Conservation (phyloP, 1,284 basidiomycete species). For the Peniophora sp. region DNA sequence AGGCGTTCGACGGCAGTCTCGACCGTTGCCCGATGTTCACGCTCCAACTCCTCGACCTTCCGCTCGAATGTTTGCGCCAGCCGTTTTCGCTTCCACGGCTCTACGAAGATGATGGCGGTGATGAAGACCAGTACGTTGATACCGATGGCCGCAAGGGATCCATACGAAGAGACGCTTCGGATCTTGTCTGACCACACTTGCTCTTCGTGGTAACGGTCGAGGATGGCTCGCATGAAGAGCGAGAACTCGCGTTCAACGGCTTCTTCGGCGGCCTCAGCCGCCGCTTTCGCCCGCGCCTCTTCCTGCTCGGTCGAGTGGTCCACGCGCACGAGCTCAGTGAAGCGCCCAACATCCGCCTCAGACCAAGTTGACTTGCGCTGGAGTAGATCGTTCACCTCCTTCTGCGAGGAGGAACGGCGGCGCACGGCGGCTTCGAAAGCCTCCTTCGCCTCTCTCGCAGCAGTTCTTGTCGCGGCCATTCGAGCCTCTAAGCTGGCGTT, state of each 20-base stretch:
- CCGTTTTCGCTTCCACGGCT: slow-evolving; percentile 86
- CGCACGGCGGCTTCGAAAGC: slow-evolving; percentile 70
- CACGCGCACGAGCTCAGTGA: slow-evolving; percentile 79
- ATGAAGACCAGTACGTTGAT: slow-evolving; percentile 87
- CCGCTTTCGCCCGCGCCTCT: slow-evolving; percentile 61
- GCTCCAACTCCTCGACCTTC: slow-evolving; percentile 66
- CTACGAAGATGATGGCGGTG: slow-evolving; percentile 79
- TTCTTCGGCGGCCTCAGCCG: slow-evolving; percentile 61
- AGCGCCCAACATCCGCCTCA: slow-evolving; percentile 75
- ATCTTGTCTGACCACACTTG: slow-evolving; percentile 98
- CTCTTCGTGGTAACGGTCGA: slow-evolving; percentile 90
- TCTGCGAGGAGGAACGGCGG: slow-evolving; percentile 73
- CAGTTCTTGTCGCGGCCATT: slow-evolving; percentile 52
- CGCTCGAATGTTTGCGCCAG: slow-evolving; percentile 83
- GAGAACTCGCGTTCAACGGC: slow-evolving; percentile 81
- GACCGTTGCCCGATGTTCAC: slow-evolving; percentile 24
- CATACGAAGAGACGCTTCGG: slow-evolving; percentile 85
- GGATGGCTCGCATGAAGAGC: slow-evolving; percentile 78
- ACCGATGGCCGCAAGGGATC: slow-evolving; percentile 73
- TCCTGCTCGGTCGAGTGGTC: slow-evolving; percentile 81
- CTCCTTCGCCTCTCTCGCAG: slow-evolving; percentile 61
- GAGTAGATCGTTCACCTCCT: slow-evolving; percentile 84
- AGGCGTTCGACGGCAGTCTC: slow-evolving; percentile 21
- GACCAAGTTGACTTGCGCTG: slow-evolving; percentile 85
- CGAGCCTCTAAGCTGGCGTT: slow-evolving; percentile 40